Conservation (phyloP, 2,329 filamentous ascomycete genomes). For the Fusarium sp. region DNA sequence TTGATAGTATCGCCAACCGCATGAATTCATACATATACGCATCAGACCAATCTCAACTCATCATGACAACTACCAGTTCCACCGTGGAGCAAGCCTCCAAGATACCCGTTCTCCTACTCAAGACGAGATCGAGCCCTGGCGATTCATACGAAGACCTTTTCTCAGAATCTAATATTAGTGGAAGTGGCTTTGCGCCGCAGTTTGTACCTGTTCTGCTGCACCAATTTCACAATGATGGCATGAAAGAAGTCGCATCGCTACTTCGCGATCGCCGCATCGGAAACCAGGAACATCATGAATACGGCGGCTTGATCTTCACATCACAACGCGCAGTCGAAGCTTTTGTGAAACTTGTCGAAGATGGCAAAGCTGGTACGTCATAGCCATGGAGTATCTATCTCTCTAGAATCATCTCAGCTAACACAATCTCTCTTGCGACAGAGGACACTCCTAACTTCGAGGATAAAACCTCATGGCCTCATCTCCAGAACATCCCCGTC, state of each 20-base stretch:
- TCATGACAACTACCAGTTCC: constrained; percentile 24
- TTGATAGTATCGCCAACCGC: neutral
- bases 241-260: constrained; percentile 63
- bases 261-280: constrained; percentile 61
- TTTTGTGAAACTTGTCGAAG: constrained; percentile 72
- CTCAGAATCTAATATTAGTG: constrained; percentile 51
- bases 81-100: constrained; percentile 27
- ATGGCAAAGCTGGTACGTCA: constrained; percentile 56
- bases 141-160: constrained; percentile 81
- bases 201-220: constrained; percentile 86
- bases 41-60: neutral
- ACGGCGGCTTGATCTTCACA: constrained; percentile 85
- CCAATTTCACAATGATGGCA: constrained; percentile 69
- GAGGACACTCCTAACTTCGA: constrained; percentile 14
- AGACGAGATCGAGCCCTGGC: constrained; percentile 77
- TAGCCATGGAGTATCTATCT: neutral
- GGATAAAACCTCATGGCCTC: constrained; percentile 57
- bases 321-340: constrained; percentile 87
- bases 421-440: constrained; percentile 3
- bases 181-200: constrained; percentile 66
- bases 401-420: neutral
- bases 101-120: constrained; percentile 75
- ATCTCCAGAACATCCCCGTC: constrained; percentile 68
- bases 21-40: neutral
- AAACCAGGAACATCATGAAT: constrained; percentile 55